Conservation (phyloP, 495 filamentous ascomycete genomes). For the Lophium mytilinum region DNA sequence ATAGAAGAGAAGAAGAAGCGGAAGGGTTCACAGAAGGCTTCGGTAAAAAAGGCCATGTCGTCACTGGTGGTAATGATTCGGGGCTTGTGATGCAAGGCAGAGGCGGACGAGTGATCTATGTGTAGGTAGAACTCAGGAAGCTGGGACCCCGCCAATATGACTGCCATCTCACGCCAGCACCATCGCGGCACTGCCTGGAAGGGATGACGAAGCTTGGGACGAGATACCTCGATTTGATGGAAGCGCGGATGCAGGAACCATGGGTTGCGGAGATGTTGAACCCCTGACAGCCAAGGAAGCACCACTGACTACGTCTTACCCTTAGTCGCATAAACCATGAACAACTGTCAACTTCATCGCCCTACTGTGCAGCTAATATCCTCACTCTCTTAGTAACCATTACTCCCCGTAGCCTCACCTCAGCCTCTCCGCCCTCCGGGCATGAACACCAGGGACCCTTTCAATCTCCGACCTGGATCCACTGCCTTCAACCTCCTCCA, state of each 20-base stretch:
- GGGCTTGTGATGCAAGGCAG: neutral
- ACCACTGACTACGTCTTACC: neutral
- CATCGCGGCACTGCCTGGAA: too few species aligned
- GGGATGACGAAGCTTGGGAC: too few species aligned
- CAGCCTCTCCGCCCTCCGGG: constrained; percentile 1
- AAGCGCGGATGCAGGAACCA: neutral
- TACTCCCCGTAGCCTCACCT: neutral
- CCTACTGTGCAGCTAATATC: neutral
- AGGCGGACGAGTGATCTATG: too few species aligned
- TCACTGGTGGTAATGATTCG: neutral
- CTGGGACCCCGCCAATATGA: too few species aligned
- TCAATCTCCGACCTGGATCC: constrained; percentile 26
- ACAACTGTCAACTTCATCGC: neutral
- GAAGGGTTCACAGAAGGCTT: neutral
- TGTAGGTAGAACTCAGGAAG: too few species aligned
- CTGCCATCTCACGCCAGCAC: too few species aligned
- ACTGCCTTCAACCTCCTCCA: constrained; percentile 14
- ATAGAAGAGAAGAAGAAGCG: neutral
- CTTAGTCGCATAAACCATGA: neutral
- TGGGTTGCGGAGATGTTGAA: neutral
- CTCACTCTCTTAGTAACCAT: neutral
- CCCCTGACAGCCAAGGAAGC: neutral
- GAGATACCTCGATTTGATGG: too few species aligned
- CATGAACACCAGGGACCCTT: constrained; percentile 33
- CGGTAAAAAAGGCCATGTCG: neutral